Evolutionary conservation across 1,284 basidiomycete species (phyloP), one percentile per base, ranked within the genome.

Genomic region (Volvariella surrecta): DNA sequence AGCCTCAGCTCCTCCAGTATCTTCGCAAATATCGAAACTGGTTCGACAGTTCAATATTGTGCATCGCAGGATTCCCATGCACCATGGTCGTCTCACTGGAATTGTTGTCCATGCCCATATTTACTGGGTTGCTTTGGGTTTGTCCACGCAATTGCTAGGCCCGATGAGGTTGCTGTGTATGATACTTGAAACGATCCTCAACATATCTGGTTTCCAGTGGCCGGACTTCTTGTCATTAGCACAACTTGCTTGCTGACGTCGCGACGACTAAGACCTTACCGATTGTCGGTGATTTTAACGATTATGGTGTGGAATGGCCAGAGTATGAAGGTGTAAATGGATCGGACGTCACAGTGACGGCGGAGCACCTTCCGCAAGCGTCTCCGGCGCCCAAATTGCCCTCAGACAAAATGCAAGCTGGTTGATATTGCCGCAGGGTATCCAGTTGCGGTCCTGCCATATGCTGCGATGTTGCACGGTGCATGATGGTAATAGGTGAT

Each of bases 11-110:
- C 71, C 73, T 38, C 76, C 75, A 9, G 72, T 74, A 50, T 79
- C 77, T 46, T 72, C 61, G 52, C 76, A 79, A 22, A 80, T 68
- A 54, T 80, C 76, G 53, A 79, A 80, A 56, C 73, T 76, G 34
- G 9, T 21, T 43, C 28, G 35, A 22, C 22, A 8, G 15, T 32
- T 39, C 35, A 45, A 48, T 19, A 19, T 16, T 32, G 28, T 30
- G 32, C 13, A 18, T 37, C 13, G 9, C 9, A 30, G 4, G 8
- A 37, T 40, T 30, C 8, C 21, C 13, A 13, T 17, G 19, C 13
- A 20, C 34, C n/a, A 6, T 15, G 34, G n/a, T 35, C 13, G 10
- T 57, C 71, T 49, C 52, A 76, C 74, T 79, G 76, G 51, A 76
- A 67, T 10, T 68, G 56, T 50, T 54, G 57, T 22, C 63, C 64